Base-by-base conservation (phyloP, 148 eudicot species). In the Beta vulgaris region DNA sequence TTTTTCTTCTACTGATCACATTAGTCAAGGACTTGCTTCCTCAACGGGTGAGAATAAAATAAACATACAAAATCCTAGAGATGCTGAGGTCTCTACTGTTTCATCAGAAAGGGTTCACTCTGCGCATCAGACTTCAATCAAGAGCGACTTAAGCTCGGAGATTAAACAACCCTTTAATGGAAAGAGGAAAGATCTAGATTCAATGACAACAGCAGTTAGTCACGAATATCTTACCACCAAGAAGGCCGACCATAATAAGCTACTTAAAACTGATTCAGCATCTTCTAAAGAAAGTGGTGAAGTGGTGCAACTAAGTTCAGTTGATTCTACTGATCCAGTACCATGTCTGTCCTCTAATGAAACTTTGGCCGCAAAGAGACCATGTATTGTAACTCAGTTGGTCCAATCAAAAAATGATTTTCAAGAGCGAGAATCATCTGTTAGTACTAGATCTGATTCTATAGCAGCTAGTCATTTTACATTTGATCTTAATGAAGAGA, bases 401-500 rank as follows among this genome's bases (percentile, higher is more conserved):
- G 71, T 71, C 32, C 70, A 69, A 72, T 68, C 80, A 39, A 73
- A 75, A 57, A 39, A n/a, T 39, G 49, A 28, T 31, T 57, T 35
- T 81, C 75, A 37, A 29, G 77, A 71, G 60, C 69, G 15, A 34
- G 81, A 77, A 25, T 69, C 51, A 36, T 55, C 86, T 71, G 39
- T 43, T 49, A 71, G 26, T 48, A 71, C 68, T 69, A 77, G 70
- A 60, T 25, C 72, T 23, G 73, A 74, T 42, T 36, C 51, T 59
- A 26, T 46, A 8, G 73, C 51, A 40, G 37, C 74, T 3, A 49
- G 62, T 40, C 68, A 48, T 15, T 34, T 60, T 68, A 77, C 55
- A 53, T 88, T 90, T 81, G 90, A 90, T 81, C 81, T 90, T 69
- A 88, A 90, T 68, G 85, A 83, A 71, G 87, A 77, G 15, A 59